Evolutionary conservation across 108 stramenopile species (phyloP), one percentile per base, ranked within the genome.

Genomic region (Skeletonema costatum): DNA sequence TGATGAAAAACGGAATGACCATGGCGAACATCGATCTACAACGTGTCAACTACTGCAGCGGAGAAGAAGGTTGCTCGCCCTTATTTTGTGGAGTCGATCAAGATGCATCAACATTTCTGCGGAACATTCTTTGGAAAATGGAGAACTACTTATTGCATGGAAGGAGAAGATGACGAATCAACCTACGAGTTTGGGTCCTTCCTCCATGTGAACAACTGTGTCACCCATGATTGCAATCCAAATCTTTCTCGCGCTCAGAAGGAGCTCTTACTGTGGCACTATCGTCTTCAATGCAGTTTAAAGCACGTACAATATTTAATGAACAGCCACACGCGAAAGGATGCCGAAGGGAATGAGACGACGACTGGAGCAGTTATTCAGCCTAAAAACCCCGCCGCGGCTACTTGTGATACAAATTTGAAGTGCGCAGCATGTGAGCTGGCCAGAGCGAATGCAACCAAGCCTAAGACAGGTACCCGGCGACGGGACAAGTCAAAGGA

Each of bases 201-300:
- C 13, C 3, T 17, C 32, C 32, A 53, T 70, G 16, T 19, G 46
- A 53, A 39, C 10, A 14, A 32, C 9, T 42, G 33, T 10, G 44
- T 70, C 11, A 56, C 29, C 51, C 17, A 2, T 2, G 75, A 77
- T 42, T 3, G 2, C 1, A 84, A 84, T 66, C 25, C 48, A 1
- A 84, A 80, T 44, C 51, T 84, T 21, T 60, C 78, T 16, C n/a
- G 29, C 0, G 68, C 73, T 50, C 74, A 80, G 29, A 84, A 80
- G 69, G 78, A 75, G 35, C 33, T 79, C 1, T 21, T 77, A 0
- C 17, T 53, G 13, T 83, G 76, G 76, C 82, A 82, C 39, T 66
- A 61, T 17, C 50, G 58, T 4, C 32, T 82, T 13, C 62, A 62
- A 53, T 8, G 5, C 25, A 25, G 21, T 9, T 2, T 25, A 25